Evolutionary conservation across 1,284 basidiomycete species (phyloP).

Genomic region (Leucoagaricus sp.): DNA sequence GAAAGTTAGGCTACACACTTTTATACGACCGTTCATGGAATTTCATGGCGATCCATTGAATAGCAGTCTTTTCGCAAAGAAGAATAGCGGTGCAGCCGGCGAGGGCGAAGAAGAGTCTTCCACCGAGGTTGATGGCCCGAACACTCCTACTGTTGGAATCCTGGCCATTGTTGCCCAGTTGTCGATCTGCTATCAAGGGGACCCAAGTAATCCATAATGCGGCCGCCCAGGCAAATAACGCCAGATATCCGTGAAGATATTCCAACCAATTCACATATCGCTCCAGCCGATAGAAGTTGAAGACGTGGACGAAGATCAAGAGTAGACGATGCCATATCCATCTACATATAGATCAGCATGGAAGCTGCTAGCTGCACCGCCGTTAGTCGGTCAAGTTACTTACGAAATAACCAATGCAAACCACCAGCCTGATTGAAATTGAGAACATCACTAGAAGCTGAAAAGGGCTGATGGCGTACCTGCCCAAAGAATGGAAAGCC

Average conservation of each 20-base stretch:
- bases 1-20: conserved; percentile 37
- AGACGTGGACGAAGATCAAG: conserved; percentile 52
- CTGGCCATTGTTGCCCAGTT: conserved; percentile 23
- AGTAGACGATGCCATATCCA: conserved; percentile 44
- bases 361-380: not conserved
- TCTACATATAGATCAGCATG: conserved; percentile 14
- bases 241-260: conserved; percentile 63
- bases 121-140: conserved; percentile 46
- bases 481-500: conserved; percentile 74
- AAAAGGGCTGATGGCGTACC: conserved; percentile 33
- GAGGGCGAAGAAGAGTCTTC: conserved; percentile 70
- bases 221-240: conserved; percentile 67
- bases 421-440: conserved; percentile 71
- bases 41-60: conserved; percentile 78
- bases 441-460: not conserved
- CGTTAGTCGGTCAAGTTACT: conserved; percentile 18
- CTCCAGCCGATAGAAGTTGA: conserved; percentile 61
- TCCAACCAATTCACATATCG: conserved; percentile 73
- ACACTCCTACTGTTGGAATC: conserved; percentile 25
- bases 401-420: conserved; percentile 60
- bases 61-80: conserved; percentile 76
- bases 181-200: conserved; percentile 54
- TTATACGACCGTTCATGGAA: conserved; percentile 86
- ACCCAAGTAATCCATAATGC: conserved; percentile 64
- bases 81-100: conserved; percentile 70